Conservation (phyloP, 345 rosid genomes). For the Hibiscus syriacus region DNA sequence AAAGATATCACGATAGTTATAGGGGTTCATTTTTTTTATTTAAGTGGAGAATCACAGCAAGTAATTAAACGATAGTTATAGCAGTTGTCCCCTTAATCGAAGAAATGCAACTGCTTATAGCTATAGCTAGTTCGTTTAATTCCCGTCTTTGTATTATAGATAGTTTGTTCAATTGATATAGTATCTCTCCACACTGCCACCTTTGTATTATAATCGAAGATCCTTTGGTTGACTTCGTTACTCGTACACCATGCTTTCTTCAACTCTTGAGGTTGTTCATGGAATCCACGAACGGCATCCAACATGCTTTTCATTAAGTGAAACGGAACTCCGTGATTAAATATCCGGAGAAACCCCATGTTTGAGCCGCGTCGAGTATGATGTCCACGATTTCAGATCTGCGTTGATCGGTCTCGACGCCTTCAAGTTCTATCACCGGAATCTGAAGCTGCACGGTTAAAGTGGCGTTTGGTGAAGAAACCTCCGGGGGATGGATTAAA, state of each 20-base stretch:
- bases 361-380: slow-evolving; percentile 27
- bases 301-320: slow-evolving; percentile 31
- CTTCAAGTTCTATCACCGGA: slow-evolving; percentile 33
- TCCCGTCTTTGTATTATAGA: slow-evolving; percentile 28
- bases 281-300: slow-evolving; percentile 17
- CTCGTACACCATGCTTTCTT: slow-evolving; percentile 20
- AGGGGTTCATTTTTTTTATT: too few relatives aligned
- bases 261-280: too few relatives aligned
- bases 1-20: too few relatives aligned
- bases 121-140: slow-evolving; percentile 23
- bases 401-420: not conserved
- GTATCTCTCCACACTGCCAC: slow-evolving; percentile 31
- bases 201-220: not conserved
- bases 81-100: too few relatives aligned
- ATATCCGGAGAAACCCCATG: slow-evolving; percentile 38
- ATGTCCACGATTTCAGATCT: slow-evolving; percentile 14
- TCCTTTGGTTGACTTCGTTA: not conserved
- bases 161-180: slow-evolving; percentile 21
- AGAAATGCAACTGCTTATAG: slow-evolving; percentile 36
- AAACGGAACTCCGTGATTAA: slow-evolving; percentile 33
- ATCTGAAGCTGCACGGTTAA: slow-evolving; percentile 14
- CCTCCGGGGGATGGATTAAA: slow-evolving; percentile 24
- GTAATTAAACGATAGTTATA: too few relatives aligned
- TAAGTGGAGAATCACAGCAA: too few relatives aligned
- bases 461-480: not conserved